Evolutionary conservation across 2,329 filamentous ascomycete genomes (phyloP).

Genomic region (Stylonectria norvegica): DNA sequence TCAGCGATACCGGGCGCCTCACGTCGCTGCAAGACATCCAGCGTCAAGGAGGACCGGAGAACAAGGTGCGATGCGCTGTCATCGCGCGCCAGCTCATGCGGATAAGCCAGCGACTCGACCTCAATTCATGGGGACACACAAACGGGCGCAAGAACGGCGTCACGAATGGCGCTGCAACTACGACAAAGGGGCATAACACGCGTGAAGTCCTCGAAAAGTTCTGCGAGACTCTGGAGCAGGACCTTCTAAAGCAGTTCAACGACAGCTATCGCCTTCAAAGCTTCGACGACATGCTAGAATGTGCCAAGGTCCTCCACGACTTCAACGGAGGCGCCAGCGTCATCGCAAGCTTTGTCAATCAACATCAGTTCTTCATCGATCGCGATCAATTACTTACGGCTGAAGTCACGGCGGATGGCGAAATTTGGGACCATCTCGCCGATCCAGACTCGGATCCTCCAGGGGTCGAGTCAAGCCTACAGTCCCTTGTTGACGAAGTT

Average conservation of each 20-base stretch:
- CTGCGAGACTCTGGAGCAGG: constrained; percentile 91
- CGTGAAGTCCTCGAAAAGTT: constrained; percentile 95
- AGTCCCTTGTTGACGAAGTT: constrained; percentile 90
- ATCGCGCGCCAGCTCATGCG: constrained; percentile 91
- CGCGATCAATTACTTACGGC: constrained; percentile 87
- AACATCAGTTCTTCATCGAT: constrained; percentile 99
- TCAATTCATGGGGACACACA: constrained; percentile 64
- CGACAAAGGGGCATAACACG: constrained; percentile 58
- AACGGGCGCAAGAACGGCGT: constrained; percentile 54
- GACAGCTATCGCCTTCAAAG: constrained; percentile 93
- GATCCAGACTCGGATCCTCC: constrained; percentile 92
- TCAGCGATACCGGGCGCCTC: constrained; percentile 84
- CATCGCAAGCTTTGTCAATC: constrained; percentile 94
- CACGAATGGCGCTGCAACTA: constrained; percentile 42
- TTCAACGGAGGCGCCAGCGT: constrained; percentile 96
- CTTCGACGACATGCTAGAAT: constrained; percentile 97
- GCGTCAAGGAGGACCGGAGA: constrained; percentile 78
- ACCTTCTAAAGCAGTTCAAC: constrained; percentile 93
- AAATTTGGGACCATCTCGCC: constrained; percentile 86
- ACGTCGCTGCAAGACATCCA: constrained; percentile 86
- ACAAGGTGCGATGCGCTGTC: constrained; percentile 89
- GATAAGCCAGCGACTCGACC: constrained; percentile 88
- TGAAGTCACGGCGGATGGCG: constrained; percentile 70
- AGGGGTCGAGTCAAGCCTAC: constrained; percentile 85
- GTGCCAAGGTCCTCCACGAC: constrained; percentile 86